Evolutionary conservation across 2,329 filamentous ascomycete genomes (phyloP), one percentile per base, ranked within the genome.

Genomic region (Diaporthe vaccinii): DNA sequence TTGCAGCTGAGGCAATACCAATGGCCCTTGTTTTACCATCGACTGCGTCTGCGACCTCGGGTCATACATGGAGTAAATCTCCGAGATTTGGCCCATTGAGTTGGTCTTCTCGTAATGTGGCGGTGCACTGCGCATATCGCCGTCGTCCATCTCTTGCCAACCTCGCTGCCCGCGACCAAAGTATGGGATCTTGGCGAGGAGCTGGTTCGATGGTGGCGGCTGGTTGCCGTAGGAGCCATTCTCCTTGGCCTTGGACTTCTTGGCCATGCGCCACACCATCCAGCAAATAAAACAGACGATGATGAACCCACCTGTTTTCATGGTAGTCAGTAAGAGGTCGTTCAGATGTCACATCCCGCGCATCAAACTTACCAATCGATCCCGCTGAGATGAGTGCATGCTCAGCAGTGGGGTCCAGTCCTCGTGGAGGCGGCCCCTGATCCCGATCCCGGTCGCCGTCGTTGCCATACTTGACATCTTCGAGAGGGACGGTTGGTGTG

Each of bases 251-350:
- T 80, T 84, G 10, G 82, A 79, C 77, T 82, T 84, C 74, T 82
- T 82, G 59, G 83, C 68, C 15, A 81, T 81, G n/a, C 85, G 83
- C 81, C 84, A 88, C 7, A 85, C 79, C 34, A 88, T 81, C 86
- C 86, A 89, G 10, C 79, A 78, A 34, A 88, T 74, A 75, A 87
- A 86, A 71, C 84, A 86, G 12, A 87, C 75, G 39, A 87, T 79
- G 28, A 89, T 84, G 68, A 88, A 86, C 8, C 82, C 84, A 39
- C 85, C 88, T 87, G 15, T 12, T 10, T 15, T 44, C 14, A 7
- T 7, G 6, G 8, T n/a, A 12, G 34, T 57, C 25, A 74, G 62
- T 31, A 36, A 65, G 3, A 10, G 22, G 31, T 20, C 46, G 10
- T 31, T 25, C 17, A 28, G 41, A 46, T 3, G 15, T 28, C 17